These are phyloP conservation scores for Paratrypanosoma confusum DNA, from an alignment of 208 protist genomes.

Conservation along the genomic window DNA sequence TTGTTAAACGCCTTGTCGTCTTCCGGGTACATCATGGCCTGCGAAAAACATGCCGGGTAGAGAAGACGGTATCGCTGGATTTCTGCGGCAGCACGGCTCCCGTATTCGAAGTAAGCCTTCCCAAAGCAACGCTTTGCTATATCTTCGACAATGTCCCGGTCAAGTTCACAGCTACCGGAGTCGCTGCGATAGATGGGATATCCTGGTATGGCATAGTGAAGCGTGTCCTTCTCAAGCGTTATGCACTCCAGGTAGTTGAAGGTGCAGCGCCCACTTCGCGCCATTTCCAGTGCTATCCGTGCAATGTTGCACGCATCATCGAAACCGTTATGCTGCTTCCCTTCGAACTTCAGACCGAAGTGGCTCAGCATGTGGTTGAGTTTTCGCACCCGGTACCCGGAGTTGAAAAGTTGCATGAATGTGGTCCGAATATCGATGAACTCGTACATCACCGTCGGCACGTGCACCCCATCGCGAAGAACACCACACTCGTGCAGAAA, in stretches of 20 bases:
- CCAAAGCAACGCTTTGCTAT: constrained; percentile 76
- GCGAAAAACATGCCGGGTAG: too few relatives aligned
- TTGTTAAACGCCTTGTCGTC: too few relatives aligned
- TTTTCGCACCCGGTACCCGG: constrained; percentile 52
- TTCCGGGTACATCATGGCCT: too few relatives aligned
- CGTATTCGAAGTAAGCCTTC: constrained; percentile 66
- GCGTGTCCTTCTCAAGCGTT: constrained; percentile 42
- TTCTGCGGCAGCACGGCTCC: too few relatives aligned
- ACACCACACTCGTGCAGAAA: constrained; percentile 74
- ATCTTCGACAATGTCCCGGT: constrained; percentile 75
- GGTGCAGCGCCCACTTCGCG: constrained; percentile 62
- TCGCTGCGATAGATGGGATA: constrained; percentile 68
- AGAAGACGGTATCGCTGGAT: too few relatives aligned
- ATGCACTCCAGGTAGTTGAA: constrained; percentile 74
- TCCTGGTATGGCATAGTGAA: constrained; percentile 48
- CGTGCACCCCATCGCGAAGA: constrained; percentile 56
- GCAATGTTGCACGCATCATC: constrained; percentile 89
- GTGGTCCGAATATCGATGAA: constrained; percentile 85
- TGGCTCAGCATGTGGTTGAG: constrained; percentile 65
- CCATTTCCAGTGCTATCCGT: constrained; percentile 72
- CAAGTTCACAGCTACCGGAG: constrained; percentile 63
- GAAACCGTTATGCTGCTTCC: constrained; percentile 79
- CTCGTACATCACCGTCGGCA: constrained; percentile 79
- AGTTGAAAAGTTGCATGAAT: constrained; percentile 62
- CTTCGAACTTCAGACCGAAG: constrained; percentile 69